Evolutionary conservation across 305 asterid species (phyloP), one percentile per base, ranked within the genome.

Genomic region (Fraxinus sp.): DNA sequence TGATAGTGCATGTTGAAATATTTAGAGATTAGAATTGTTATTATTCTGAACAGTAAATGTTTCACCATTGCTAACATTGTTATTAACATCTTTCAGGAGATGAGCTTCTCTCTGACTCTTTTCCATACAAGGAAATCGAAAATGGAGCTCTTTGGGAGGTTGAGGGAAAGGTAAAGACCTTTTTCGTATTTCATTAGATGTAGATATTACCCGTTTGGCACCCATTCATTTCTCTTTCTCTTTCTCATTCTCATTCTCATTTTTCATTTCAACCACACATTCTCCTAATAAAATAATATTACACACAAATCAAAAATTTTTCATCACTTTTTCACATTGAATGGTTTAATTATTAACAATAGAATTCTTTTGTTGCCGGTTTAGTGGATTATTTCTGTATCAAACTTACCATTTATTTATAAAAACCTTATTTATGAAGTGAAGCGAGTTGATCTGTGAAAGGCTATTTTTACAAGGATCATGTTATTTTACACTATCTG

Each of bases 41-140:
- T 9, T 14, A 26, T 26, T 26, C 30, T 64, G 6, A 18, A 9
- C 13, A 8, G n/a, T 64, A 64, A 8, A 26, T 9, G 5, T 24
- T 64, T 52, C 24, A n/a, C 33, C 57, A 22, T 52, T 5, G 43
- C 24, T 39, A 4, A 35, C 35, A 64, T 64, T 77, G 33, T 3
- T 79, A 30, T 13, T 16, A 5, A 2, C 18, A 10, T 30, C 81
- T 84, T 62, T 80, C 16, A 94, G 98, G 96, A 79, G 98, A 94
- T 83, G 98, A 94, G 84, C 98, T 94, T 81, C 97, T 94, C 79
- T 94, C 98, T 0, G 98, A 94, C 84, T 94, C 98, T 0, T 94
- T 94, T 35, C 93, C 94, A 0, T 90, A 90, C 91, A 91, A 79
- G 88, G 98, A 94, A 83, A 82, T 92, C 0, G 90, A 91, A 85